A percentile compares a stretch with the other conserved stretches of the same genome.
These are phyloP conservation scores for Penicillium sclerotiorum DNA, from an alignment of 2,329 filamentous ascomycete species.

Conservation along the genomic window DNA sequence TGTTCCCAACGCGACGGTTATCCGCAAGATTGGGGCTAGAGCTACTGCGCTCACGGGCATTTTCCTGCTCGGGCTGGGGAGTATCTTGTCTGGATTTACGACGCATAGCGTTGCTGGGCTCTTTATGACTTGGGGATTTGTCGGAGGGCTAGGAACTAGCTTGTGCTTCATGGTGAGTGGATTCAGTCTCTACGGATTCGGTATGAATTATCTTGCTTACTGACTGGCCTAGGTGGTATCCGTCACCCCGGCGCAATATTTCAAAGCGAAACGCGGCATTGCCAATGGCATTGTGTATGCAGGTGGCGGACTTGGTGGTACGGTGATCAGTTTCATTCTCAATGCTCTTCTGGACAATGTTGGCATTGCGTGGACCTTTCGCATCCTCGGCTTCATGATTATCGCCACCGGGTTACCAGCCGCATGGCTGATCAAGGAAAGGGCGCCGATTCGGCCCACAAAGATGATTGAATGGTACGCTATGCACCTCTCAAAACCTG, in stretches of 20 bases:
- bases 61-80: constrained; percentile 52
- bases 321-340: constrained; percentile 54
- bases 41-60: constrained; percentile 54
- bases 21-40: constrained; percentile 54
- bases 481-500: too few species aligned
- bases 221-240: constrained; percentile 43
- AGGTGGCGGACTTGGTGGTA: constrained; percentile 58
- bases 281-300: constrained; percentile 53
- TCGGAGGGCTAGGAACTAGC: constrained; percentile 51
- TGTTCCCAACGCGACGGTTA: constrained; percentile 55
- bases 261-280: constrained; percentile 55
- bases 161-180: constrained; percentile 44
- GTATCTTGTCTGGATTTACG: constrained; percentile 53
- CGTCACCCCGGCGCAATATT: constrained; percentile 57
- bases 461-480: constrained; percentile 23
- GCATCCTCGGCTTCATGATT: constrained; percentile 53
- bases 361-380: constrained; percentile 47
- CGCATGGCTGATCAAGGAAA: constrained; percentile 52
- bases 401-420: constrained; percentile 59
- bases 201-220: not conserved
- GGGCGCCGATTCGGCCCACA: constrained; percentile 26
- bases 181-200: too few species aligned
- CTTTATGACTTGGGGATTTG: constrained; percentile 53
- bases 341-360: constrained; percentile 44
- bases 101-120: constrained; percentile 50